These are phyloP conservation scores for Macadamia integrifolia DNA, from an alignment of 164 flowering plant genomes.

Conservation along the genomic window DNA sequence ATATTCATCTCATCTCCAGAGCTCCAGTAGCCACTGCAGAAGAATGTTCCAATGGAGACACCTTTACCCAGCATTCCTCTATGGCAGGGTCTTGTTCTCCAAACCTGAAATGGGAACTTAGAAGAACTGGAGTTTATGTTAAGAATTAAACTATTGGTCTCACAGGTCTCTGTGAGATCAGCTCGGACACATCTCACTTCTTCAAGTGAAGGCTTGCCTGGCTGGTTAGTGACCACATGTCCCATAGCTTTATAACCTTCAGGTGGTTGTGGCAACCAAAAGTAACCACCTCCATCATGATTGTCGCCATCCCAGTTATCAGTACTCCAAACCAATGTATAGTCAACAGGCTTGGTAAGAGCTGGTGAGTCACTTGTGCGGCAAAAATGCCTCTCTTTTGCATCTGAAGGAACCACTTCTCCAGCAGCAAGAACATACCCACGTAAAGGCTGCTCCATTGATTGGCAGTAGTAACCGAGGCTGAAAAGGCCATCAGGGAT, in stretches of 20 bases:
- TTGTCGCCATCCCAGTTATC: constrained; percentile 41
- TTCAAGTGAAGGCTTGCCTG: constrained; percentile 51
- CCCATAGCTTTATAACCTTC: constrained; percentile 77
- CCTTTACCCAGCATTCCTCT: constrained; percentile 68
- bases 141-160: constrained; percentile 35
- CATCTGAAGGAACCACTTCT: constrained; percentile 16
- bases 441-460: constrained; percentile 46
- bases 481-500: constrained; percentile 63
- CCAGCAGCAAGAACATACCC: constrained; percentile 75
- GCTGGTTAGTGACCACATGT: constrained; percentile 52
- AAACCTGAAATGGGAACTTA: constrained; percentile 43
- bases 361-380: constrained; percentile 27
- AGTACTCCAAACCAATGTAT: constrained; percentile 63
- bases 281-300: constrained; percentile 41
- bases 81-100: constrained; percentile 57
- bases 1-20: constrained; percentile 31
- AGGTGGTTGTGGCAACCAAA: constrained; percentile 86
- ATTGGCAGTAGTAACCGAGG: constrained; percentile 77
- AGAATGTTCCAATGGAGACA: constrained; percentile 72
- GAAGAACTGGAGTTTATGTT: constrained; percentile 16
- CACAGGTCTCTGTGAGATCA: constrained; percentile 74
- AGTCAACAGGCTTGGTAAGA: constrained; percentile 49
- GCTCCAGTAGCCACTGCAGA: constrained; percentile 37
- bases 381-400: constrained; percentile 2
- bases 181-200: constrained; percentile 76